Base-by-base conservation (phyloP, 1,284 basidiomycete genomes). In the Kalmanozyma brasiliensis region DNA sequence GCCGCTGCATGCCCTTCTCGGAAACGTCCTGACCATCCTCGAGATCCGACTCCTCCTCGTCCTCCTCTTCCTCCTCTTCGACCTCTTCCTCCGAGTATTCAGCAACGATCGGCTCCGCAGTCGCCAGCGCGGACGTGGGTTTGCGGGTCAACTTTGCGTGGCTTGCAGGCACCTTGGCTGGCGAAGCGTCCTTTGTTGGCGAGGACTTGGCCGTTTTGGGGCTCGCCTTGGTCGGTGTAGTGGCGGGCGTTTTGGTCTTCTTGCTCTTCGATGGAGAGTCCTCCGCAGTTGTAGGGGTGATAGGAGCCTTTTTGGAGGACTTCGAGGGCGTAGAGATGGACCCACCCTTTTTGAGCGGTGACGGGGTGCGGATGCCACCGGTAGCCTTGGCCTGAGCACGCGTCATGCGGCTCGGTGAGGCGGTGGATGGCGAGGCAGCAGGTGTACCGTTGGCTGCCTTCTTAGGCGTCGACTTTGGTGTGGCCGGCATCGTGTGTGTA, bases 11-110 rank as follows among this genome's bases (percentile, higher is more conserved):
- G 9, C 80, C 80, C 59, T 74, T 56, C 26, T 76, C 56, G 5
- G 74, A 77, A 11, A 80, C 78, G 42, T 78, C 76, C 38, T 74
- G 66, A 16, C 70, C 77, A n/a, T 80, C 78, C 29, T 76, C 79
- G 23, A 67, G 49, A 36, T 73, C 69, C 26, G 63, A 55, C 8
- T 66, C 70, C 8, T 73, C 76, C 3, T 74, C 69, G 1, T 63
- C 62, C 1, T 66, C 62, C 1, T 56, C 52, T 4, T 46, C 47
- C 14, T 67, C 56, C 2, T 66, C 74, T n/a, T 36, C 62, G 13
- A 46, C 49, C 16, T 60, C 43, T 1, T 73, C 61, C 19, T 61
- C 65, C 10, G 53, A 59, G 33, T 66, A 53, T 22, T 68, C 62
- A 2, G 70, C 65, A 19, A 42, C 44, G 29, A 71, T 71, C 9